Evolutionary conservation across 768 basidiomycete genomes (phyloP).

Genomic region (Mrakia gelida): DNA sequence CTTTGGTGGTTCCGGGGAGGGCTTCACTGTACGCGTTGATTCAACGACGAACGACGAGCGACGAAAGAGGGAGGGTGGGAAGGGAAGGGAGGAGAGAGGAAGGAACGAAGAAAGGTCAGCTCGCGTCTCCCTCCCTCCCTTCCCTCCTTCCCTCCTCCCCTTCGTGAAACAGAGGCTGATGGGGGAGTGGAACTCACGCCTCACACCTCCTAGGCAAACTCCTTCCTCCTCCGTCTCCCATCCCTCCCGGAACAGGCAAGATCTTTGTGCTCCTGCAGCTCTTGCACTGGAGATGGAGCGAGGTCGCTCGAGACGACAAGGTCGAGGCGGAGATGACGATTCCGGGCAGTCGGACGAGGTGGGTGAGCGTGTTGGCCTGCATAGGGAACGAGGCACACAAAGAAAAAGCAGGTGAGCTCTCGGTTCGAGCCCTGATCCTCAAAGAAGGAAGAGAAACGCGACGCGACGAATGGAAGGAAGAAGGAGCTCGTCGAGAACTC

Average conservation of each 20-base stretch:
- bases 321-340: slow-evolving; percentile 97
- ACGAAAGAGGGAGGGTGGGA: too few relatives aligned
- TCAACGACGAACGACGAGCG: too few relatives aligned
- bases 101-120: background rate
- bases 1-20: slow-evolving; percentile 78
- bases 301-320: slow-evolving; percentile 86
- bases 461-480: background rate
- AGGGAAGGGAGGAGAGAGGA: background rate
- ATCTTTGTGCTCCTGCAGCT: slow-evolving; percentile 75
- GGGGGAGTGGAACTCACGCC: slow-evolving; percentile 47
- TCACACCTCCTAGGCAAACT: slow-evolving; percentile 82
- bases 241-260: slow-evolving; percentile 75
- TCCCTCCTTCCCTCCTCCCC: too few relatives aligned
- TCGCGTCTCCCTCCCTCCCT: background rate
- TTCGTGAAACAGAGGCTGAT: too few relatives aligned
- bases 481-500: slow-evolving; percentile 35
- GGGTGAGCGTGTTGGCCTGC: slow-evolving; percentile 81
- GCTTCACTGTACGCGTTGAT: slow-evolving; percentile 49
- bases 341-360: slow-evolving; percentile 91
- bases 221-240: slow-evolving; percentile 72
- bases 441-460: background rate
- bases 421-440: background rate
- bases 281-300: slow-evolving; percentile 87
- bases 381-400: background rate
- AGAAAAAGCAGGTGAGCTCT: background rate